Evolutionary conservation across 2,329 filamentous ascomycete genomes (phyloP).

Genomic region (Colletotrichum tamarilloi): DNA sequence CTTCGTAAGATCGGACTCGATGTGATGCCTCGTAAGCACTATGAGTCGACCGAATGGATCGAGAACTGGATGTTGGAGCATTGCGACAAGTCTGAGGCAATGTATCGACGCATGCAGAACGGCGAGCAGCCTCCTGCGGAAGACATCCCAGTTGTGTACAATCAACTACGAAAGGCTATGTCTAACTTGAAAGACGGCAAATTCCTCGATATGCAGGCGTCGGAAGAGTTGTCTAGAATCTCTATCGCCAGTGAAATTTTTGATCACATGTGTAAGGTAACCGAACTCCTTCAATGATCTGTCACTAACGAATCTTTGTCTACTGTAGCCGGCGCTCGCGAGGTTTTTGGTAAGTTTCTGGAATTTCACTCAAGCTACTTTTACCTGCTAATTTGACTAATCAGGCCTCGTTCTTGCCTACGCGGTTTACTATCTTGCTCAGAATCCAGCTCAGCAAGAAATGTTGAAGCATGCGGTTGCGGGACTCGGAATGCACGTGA

Average conservation of each 20-base stretch:
- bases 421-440: background rate
- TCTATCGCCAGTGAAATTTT: background rate
- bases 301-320: background rate
- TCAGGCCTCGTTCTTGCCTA: background rate
- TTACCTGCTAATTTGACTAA: background rate
- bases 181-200: background rate
- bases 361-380: background rate
- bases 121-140: background rate
- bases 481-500: background rate
- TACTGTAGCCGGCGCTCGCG: background rate
- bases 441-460: background rate
- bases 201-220: background rate
- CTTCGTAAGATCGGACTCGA: background rate
- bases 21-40: background rate
- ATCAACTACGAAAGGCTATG: background rate
- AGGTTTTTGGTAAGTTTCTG: background rate
- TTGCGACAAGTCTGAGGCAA: background rate
- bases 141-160: background rate
- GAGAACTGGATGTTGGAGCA: background rate
- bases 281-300: background rate
- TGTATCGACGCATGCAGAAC: background rate
- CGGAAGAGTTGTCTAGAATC: background rate
- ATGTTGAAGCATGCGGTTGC: background rate
- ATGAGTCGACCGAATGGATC: background rate
- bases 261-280: background rate